Conservation (phyloP, 2,329 filamentous ascomycete species). For the Lasiodiplodia sp. region DNA sequence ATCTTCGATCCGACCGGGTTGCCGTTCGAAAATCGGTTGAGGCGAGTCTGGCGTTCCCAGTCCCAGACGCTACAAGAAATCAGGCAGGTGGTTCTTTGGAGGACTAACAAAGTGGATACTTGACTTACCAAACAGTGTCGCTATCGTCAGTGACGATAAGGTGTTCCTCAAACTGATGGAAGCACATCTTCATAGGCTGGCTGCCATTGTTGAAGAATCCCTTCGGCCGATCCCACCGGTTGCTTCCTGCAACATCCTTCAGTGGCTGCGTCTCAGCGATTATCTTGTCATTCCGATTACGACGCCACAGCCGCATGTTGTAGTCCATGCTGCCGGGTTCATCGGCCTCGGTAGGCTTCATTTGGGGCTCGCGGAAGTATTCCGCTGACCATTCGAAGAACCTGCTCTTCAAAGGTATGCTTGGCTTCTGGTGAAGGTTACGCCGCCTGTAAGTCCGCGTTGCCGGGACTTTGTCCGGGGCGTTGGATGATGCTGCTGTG, state of each 20-base stretch:
- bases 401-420: constrained; percentile 78
- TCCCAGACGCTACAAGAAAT: constrained; percentile 74
- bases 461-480: constrained; percentile 78
- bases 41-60: constrained; percentile 77
- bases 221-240: constrained; percentile 84
- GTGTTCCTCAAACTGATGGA: constrained; percentile 98
- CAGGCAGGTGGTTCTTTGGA: constrained; percentile 29
- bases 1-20: constrained; percentile 92
- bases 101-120: constrained; percentile 15
- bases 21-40: constrained; percentile 90
- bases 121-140: constrained; percentile 74
- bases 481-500: constrained; percentile 71
- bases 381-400: constrained; percentile 96
- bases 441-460: constrained; percentile 76
- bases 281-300: constrained; percentile 90
- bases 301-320: constrained; percentile 91
- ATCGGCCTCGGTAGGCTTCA: constrained; percentile 95
- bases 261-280: constrained; percentile 91
- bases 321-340: constrained; percentile 97
- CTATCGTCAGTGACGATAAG: constrained; percentile 91
- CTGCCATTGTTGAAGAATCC: constrained; percentile 88
- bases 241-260: constrained; percentile 84
- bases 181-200: constrained; percentile 91
- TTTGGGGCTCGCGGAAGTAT: constrained; percentile 97
- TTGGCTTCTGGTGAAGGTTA: constrained; percentile 64